These are phyloP conservation scores for Phytophthora quininea DNA, from an alignment of 352 stramenopile genomes.

Conservation along the genomic window DNA sequence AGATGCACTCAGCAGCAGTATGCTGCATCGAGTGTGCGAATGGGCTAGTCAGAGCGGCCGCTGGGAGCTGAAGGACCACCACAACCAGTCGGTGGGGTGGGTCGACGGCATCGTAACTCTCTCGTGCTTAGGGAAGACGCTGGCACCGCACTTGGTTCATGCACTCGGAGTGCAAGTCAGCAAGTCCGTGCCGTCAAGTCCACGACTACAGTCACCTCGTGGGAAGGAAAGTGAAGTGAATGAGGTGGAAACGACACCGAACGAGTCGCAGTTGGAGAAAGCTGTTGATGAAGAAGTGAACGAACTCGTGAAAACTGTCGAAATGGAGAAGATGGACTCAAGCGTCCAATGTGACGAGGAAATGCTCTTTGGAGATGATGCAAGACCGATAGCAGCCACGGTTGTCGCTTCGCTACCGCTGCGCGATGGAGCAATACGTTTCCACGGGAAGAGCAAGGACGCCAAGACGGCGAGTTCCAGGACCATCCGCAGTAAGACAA, in stretches of 20 bases:
- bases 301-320: background rate
- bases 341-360: slow-evolving; percentile 42
- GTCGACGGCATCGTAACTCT: slow-evolving; percentile 42
- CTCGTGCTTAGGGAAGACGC: slow-evolving; percentile 48
- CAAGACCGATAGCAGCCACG: background rate
- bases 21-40: slow-evolving; percentile 42
- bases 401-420: background rate
- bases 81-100: slow-evolving; percentile 20
- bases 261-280: background rate
- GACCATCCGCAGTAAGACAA: background rate
- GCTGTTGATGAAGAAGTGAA: background rate
- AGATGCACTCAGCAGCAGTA: slow-evolving; percentile 6
- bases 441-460: background rate
- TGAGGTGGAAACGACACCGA: background rate
- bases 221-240: background rate
- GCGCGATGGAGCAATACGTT: slow-evolving; percentile 2
- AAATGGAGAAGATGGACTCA: slow-evolving; percentile 27
- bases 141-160: slow-evolving; percentile 41
- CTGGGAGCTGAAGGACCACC: slow-evolving; percentile 47
- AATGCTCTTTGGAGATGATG: slow-evolving; percentile 7
- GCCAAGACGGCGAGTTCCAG: background rate
- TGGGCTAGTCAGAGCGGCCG: slow-evolving; percentile 42
- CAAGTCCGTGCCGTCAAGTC: slow-evolving; percentile 16
- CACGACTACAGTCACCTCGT: background rate
- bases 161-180: slow-evolving; percentile 41